Evolutionary conservation across 2,329 filamentous ascomycete genomes (phyloP).

Genomic region (Colletotrichum melonis): DNA sequence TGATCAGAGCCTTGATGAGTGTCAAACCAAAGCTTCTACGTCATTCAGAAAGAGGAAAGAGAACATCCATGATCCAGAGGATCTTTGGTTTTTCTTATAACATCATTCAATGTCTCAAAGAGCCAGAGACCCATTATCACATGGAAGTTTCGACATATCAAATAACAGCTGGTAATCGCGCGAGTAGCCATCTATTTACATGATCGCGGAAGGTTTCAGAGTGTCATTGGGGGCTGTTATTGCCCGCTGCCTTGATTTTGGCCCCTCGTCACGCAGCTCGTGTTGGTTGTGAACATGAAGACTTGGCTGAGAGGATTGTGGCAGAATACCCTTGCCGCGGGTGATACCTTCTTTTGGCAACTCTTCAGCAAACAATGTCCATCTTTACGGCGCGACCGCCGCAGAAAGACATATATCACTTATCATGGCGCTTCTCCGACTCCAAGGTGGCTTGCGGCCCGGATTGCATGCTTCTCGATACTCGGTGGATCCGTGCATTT

Average conservation of each 20-base stretch:
- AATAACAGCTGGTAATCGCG: neutral
- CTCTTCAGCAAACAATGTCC: neutral
- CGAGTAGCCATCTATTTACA: neutral
- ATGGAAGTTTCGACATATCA: neutral
- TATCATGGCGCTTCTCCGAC: neutral
- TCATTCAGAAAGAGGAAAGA: neutral
- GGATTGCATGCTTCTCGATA: neutral
- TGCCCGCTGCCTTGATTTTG: neutral
- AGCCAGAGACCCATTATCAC: neutral
- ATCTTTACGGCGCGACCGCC: neutral
- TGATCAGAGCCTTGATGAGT: too few species aligned
- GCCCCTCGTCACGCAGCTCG: neutral
- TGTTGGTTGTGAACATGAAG: neutral
- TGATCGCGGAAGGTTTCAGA: too few species aligned
- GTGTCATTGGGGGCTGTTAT: neutral
- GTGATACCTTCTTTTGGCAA: neutral
- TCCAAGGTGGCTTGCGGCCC: neutral
- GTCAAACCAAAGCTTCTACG: accelerated
- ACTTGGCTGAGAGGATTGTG: neutral
- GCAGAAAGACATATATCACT: neutral
- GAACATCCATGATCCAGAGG: neutral
- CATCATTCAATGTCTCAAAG: too few species aligned
- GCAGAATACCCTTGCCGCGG: neutral
- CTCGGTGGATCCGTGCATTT: neutral
- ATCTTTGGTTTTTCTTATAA: neutral